phyloP scores from a whole-genome alignment of 805 yeast genomes.

The Wickerhamiella siamensis region DNA sequence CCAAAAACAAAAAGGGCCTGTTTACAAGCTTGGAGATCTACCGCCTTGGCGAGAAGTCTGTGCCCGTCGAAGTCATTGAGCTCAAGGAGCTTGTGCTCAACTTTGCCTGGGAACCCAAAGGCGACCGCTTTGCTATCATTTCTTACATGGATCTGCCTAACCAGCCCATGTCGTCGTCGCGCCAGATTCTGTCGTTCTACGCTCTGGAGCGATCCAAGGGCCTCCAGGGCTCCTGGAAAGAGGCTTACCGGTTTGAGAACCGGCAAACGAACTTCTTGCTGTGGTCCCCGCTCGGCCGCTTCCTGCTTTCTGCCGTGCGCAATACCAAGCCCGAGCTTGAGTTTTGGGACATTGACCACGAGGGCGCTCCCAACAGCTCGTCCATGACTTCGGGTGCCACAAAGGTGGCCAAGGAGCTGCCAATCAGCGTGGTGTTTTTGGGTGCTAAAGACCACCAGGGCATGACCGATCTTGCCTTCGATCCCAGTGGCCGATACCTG shows the following conservation, averaged over 20 bases:
- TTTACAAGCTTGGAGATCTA: slow-evolving; percentile 88
- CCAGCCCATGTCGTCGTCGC: slow-evolving; percentile 12
- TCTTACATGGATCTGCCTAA: slow-evolving; percentile 34
- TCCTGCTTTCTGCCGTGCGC: slow-evolving; percentile 40
- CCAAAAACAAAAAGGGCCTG: slow-evolving; percentile 83
- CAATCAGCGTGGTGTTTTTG: slow-evolving; percentile 46
- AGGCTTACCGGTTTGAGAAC: slow-evolving; percentile 42
- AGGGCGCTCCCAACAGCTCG: slow-evolving; percentile 20
- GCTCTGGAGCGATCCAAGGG: slow-evolving; percentile 56
- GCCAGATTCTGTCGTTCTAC: slow-evolving; percentile 58
- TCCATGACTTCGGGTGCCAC: slow-evolving; percentile 12
- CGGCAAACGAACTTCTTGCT: slow-evolving; percentile 56
- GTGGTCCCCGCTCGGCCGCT: slow-evolving; percentile 93
- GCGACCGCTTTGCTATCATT: slow-evolving; percentile 73
- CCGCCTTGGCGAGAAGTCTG: slow-evolving; percentile 71
- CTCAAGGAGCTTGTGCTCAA: slow-evolving; percentile 74
- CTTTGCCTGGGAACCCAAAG: slow-evolving; percentile 92
- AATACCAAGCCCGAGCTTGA: slow-evolving; percentile 49
- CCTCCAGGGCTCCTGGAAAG: slow-evolving; percentile 42
- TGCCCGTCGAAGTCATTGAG: slow-evolving; percentile 91
- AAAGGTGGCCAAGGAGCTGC: slow-evolving; percentile 31
- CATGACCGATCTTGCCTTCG: slow-evolving; percentile 80
- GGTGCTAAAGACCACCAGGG: slow-evolving; percentile 56
- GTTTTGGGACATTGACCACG: slow-evolving; percentile 74
- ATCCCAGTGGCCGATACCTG: slow-evolving; percentile 84